Percentiles rank a stretch among this genome's conserved stretches.
These are phyloP conservation scores for Ambrosiella xylebori DNA, from an alignment of 2,329 filamentous ascomycete species.

Conservation along the genomic window DNA sequence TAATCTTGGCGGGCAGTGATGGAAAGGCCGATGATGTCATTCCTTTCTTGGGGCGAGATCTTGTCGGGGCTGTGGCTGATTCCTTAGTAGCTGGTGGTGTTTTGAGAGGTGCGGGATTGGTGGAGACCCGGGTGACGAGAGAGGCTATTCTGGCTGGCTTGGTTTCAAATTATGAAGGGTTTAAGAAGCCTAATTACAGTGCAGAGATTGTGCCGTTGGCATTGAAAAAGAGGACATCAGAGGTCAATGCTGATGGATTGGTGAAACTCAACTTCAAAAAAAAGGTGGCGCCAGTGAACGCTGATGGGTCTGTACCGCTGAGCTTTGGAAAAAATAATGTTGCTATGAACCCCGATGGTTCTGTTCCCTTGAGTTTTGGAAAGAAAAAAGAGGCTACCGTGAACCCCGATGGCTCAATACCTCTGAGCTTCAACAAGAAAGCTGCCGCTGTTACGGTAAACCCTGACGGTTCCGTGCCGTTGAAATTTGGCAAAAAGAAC, in stretches of 20 bases:
- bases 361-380: constrained; percentile 25
- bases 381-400: constrained; percentile 17
- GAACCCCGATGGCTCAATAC: not conserved
- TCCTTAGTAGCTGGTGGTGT: constrained; percentile 53
- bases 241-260: constrained; percentile 15
- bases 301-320: constrained; percentile 18
- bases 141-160: constrained; percentile 77
- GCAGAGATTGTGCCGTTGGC: constrained; percentile 38
- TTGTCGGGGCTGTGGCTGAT: constrained; percentile 52
- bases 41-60: constrained; percentile 44
- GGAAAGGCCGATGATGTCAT: constrained; percentile 45
- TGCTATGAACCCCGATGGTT: constrained; percentile 29
- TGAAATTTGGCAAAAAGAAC: constrained; percentile 22
- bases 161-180: constrained; percentile 43
- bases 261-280: constrained; percentile 33
- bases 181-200: constrained; percentile 52
- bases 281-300: constrained; percentile 28
- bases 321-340: constrained; percentile 46
- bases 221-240: constrained; percentile 21
- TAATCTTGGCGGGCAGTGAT: constrained; percentile 67
- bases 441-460: constrained; percentile 28
- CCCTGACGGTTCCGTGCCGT: constrained; percentile 34
- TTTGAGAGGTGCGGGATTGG: constrained; percentile 45
- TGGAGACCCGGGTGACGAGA: constrained; percentile 36
- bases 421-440: constrained; percentile 37